These are phyloP conservation scores for Paecilomyces niveus DNA, from an alignment of 2,329 filamentous ascomycete genomes.

Conservation along the genomic window DNA sequence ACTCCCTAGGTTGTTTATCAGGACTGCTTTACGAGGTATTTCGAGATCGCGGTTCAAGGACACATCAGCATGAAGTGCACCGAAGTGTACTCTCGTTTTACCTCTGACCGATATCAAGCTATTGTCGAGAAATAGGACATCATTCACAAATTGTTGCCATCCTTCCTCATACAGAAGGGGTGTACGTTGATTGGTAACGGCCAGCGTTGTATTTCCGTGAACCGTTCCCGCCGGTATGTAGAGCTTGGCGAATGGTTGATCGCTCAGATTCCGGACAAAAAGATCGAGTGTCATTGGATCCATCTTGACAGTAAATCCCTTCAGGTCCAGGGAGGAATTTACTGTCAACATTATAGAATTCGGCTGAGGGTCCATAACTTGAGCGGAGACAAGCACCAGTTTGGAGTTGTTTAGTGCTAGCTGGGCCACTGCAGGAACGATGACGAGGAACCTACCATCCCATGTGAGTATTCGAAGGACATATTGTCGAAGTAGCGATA, in stretches of 20 bases:
- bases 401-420: constrained; percentile 28
- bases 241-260: constrained; percentile 22
- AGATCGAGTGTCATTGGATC: constrained; percentile 26
- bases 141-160: constrained; percentile 25
- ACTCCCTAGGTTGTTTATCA: background rate
- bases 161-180: constrained; percentile 17
- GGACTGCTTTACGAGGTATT: constrained; percentile 23
- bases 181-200: constrained; percentile 13
- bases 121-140: constrained; percentile 21
- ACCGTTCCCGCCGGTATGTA: constrained; percentile 16
- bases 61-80: constrained; percentile 25
- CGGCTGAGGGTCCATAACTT: constrained; percentile 26
- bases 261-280: constrained; percentile 22
- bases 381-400: constrained; percentile 28
- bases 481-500: background rate
- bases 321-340: constrained; percentile 26
- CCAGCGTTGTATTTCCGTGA: constrained; percentile 27
- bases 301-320: constrained; percentile 30
- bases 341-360: constrained; percentile 27
- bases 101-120: constrained; percentile 21
- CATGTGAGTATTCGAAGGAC: background rate
- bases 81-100: constrained; percentile 22
- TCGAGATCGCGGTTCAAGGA: constrained; percentile 26
- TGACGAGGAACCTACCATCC: constrained; percentile 28
- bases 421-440: constrained; percentile 35